Conservation (phyloP, 1,284 basidiomycete species). For the Marasmius sp. region DNA sequence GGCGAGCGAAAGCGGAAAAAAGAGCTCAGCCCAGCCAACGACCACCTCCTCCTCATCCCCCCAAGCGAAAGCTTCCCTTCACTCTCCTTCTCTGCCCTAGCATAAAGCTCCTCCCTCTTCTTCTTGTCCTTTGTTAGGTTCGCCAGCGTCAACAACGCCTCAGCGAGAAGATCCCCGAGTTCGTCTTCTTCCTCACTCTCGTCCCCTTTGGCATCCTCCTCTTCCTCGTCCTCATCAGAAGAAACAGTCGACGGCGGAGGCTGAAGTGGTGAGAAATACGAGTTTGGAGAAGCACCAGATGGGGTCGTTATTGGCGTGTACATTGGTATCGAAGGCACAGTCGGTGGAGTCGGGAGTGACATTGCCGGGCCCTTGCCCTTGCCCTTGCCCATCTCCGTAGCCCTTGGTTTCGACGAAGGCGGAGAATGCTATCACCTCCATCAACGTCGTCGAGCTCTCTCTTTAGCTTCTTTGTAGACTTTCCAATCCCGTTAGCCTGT, state of each 20-base stretch:
- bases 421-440: constrained; percentile 17
- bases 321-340: too few relatives aligned
- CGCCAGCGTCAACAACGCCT: constrained; percentile 57
- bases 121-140: constrained; percentile 51
- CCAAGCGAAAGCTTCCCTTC: background rate
- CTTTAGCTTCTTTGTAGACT: background rate
- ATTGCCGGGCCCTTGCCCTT: too few relatives aligned
- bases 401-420: constrained; percentile 16
- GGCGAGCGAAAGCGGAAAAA: background rate
- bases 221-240: constrained; percentile 17
- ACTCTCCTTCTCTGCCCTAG: constrained; percentile 18
- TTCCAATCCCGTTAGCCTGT: too few relatives aligned
- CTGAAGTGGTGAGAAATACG: too few relatives aligned
- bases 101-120: constrained; percentile 49
- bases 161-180: constrained; percentile 36
- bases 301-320: too few relatives aligned
- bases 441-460: background rate
- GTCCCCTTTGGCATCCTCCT: constrained; percentile 6
- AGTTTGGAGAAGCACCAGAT: too few relatives aligned
- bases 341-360: too few relatives aligned
- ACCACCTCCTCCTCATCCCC: too few relatives aligned
- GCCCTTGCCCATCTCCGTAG: too few relatives aligned
- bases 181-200: constrained; percentile 29
- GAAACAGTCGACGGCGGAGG: too few relatives aligned
- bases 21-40: background rate